phyloP scores from a whole-genome alignment of 495 filamentous ascomycete species.

The Tuber calosporum region DNA sequence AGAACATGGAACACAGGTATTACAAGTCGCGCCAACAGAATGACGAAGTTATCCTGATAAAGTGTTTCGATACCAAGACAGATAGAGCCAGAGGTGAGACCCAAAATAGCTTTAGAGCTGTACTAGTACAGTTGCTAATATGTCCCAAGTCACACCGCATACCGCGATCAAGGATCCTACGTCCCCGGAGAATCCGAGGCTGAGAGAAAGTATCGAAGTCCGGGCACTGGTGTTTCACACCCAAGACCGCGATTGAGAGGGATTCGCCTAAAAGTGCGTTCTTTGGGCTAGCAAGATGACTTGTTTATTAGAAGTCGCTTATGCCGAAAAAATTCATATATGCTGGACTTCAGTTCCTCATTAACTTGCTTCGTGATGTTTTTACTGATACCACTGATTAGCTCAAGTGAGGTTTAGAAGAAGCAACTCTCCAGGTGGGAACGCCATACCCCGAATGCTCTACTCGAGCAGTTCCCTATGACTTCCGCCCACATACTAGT shows the following conservation, averaged over 20 bases:
- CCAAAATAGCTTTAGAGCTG: background rate
- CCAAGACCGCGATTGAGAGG: background rate
- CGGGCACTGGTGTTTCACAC: background rate
- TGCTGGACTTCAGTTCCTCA: background rate
- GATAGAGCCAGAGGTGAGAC: background rate
- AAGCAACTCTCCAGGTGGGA: background rate
- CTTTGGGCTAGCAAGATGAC: background rate
- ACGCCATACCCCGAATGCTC: background rate
- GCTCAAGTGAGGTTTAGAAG: background rate
- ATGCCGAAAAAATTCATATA: background rate
- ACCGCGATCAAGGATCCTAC: background rate
- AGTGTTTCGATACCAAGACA: conserved; percentile 6
- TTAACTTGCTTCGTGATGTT: background rate
- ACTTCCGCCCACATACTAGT: background rate
- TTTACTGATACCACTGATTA: background rate
- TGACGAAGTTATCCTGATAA: conserved; percentile 8
- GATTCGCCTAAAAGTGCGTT: background rate
- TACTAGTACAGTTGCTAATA: background rate
- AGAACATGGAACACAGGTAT: background rate
- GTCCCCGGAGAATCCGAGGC: background rate
- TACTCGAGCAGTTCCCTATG: background rate
- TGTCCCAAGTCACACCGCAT: background rate
- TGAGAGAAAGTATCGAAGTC: conserved; percentile 3
- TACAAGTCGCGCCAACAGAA: conserved; percentile 1
- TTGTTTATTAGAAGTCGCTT: background rate